Conservation (phyloP, 805 yeast species). For the Ogataea corticis region DNA sequence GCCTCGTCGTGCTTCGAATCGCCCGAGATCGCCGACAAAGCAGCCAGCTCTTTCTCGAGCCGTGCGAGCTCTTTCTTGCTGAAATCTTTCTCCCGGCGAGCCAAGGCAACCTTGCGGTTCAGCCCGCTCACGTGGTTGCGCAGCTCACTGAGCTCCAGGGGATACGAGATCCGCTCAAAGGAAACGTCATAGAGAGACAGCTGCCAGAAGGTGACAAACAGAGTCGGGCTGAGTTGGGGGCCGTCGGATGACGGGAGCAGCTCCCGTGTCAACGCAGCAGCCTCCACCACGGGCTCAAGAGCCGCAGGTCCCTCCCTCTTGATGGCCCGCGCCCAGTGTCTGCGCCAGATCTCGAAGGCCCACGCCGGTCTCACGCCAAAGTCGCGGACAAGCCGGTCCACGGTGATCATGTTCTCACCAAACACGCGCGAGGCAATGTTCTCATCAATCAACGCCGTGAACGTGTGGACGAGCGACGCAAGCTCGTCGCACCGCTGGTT, state of each 20-base stretch:
- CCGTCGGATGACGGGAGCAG: conserved; percentile 24
- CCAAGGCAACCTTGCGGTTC: conserved; percentile 36
- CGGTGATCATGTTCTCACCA: conserved; percentile 38
- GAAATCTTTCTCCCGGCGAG: conserved; percentile 32
- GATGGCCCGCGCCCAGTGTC: conserved; percentile 34
- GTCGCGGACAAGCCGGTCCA: conserved; percentile 41
- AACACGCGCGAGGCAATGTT: conserved; percentile 42
- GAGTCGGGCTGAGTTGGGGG: conserved; percentile 35
- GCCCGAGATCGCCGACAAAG: conserved; percentile 30
- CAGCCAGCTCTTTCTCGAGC: conserved; percentile 29
- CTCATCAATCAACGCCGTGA: conserved; percentile 56
- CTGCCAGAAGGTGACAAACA: conserved; percentile 72
- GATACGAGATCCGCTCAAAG: conserved; percentile 52
- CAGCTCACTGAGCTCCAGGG: conserved; percentile 43
- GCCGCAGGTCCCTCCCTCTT: conserved; percentile 22
- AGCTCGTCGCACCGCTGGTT: conserved; percentile 75
- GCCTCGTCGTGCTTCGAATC: conserved; percentile 41
- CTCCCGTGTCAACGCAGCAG: conserved; percentile 20
- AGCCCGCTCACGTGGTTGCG: conserved; percentile 37
- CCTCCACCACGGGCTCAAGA: conserved; percentile 13
- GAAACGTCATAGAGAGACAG: conserved; percentile 70
- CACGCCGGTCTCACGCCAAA: conserved; percentile 55
- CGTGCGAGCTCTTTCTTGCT: conserved; percentile 23
- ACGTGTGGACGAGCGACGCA: conserved; percentile 63
- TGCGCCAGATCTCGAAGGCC: conserved; percentile 82